Evolutionary conservation across 352 stramenopile genomes (phyloP).

Genomic region (Blastocystis sp.): DNA sequence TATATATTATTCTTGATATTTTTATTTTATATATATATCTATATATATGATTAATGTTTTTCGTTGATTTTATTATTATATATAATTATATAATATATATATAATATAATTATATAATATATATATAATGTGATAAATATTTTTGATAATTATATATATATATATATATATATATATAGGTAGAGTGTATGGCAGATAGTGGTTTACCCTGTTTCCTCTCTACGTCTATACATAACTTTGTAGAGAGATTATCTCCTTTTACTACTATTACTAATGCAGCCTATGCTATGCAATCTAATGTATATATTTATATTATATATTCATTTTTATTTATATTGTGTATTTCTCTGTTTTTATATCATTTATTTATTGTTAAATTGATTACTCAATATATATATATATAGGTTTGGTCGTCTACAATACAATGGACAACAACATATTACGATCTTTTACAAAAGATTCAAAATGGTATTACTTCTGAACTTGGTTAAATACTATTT

Average conservation of each 20-base stretch:
- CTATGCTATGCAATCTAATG: slow-evolving; percentile 31
- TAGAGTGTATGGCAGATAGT: slow-evolving; percentile 39
- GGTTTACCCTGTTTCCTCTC: slow-evolving; percentile 41
- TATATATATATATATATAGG: not conserved
- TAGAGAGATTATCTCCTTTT: slow-evolving; percentile 21
- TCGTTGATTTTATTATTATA: too few species aligned
- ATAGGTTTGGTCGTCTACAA: not conserved
- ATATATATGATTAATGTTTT: too few species aligned
- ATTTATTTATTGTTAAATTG: too few species aligned
- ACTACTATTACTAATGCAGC: slow-evolving; percentile 27
- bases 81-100: too few species aligned
- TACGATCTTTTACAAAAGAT: slow-evolving; percentile 45
- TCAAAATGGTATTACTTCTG: slow-evolving; percentile 54
- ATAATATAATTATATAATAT: slow-evolving; percentile 6
- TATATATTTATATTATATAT: not conserved
- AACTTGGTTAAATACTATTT: too few species aligned
- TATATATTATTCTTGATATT: too few species aligned
- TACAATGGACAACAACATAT: slow-evolving; percentile 37
- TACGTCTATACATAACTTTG: slow-evolving; percentile 33
- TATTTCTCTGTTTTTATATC: too few species aligned
- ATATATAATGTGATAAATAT: too few species aligned
- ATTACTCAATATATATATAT: too few species aligned
- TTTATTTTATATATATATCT: too few species aligned
- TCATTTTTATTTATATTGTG: slow-evolving; percentile 5
- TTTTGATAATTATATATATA: slow-evolving; percentile 1